These are phyloP conservation scores for Geotrichum carabidarum DNA, from an alignment of 1,139 yeast genomes.

Conservation along the genomic window DNA sequence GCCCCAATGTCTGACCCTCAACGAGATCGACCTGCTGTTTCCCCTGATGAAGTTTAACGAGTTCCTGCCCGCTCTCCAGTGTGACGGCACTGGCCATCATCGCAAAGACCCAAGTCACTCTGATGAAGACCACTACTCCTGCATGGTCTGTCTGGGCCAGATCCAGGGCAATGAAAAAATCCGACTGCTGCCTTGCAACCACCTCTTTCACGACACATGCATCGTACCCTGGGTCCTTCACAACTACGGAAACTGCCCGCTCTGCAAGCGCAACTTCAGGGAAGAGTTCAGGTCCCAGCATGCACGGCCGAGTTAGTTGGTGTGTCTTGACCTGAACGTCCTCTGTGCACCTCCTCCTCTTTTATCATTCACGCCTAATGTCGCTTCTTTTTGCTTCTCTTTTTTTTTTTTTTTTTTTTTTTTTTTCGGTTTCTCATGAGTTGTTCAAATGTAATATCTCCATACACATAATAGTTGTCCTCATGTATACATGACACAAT, in stretches of 20 bases:
- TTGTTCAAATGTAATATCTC: not conserved
- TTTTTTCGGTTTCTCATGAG: not conserved
- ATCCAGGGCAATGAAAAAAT: not conserved
- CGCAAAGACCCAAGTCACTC: not conserved
- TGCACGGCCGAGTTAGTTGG: not conserved
- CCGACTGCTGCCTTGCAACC: slow-evolving; percentile 3
- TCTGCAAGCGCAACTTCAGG: slow-evolving; percentile 5
- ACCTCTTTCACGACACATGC: slow-evolving; percentile 5
- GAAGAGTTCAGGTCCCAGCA: not conserved
- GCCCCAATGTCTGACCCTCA: slow-evolving; percentile 10
- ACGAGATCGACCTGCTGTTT: slow-evolving; percentile 8
- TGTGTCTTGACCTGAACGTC: not conserved
- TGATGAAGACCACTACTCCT: not conserved
- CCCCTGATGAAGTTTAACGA: not conserved
- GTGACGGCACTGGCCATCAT: not conserved
- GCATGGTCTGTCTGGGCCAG: not conserved
- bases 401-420: not conserved
- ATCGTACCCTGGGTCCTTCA: slow-evolving; percentile 8
- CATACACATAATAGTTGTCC: not conserved
- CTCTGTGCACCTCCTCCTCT: not conserved
- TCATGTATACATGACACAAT: no score
- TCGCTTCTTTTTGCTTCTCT: not conserved
- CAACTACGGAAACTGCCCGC: slow-evolving; percentile 11
- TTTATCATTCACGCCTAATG: not conserved
- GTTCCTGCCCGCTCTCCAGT: not conserved